These are phyloP conservation scores for Misopates orontium DNA, from an alignment of 257 asterid genomes.

Conservation along the genomic window DNA sequence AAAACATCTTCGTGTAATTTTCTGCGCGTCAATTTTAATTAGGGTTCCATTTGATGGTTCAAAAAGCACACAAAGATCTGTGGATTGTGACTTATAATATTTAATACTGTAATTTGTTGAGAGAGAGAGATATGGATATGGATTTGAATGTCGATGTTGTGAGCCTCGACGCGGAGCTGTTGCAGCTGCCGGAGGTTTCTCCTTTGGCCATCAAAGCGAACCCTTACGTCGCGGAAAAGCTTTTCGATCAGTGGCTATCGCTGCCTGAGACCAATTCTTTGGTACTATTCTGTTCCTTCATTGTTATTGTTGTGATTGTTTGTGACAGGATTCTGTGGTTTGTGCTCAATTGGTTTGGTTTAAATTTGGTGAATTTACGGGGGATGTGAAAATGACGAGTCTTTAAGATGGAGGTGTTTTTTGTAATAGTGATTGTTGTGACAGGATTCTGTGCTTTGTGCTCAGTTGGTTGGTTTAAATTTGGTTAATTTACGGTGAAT, in stretches of 20 bases:
- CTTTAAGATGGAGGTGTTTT: too few relatives aligned
- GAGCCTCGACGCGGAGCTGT: slow-evolving; percentile 76
- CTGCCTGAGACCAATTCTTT: slow-evolving; percentile 75
- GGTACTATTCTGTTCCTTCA: slow-evolving; percentile 42
- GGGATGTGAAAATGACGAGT: too few relatives aligned
- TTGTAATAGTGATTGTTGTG: slow-evolving; percentile 13
- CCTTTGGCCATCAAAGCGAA: slow-evolving; percentile 83
- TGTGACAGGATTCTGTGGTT: slow-evolving; percentile 13
- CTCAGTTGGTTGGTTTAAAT: slow-evolving; percentile 19
- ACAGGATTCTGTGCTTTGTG: slow-evolving; percentile 20
- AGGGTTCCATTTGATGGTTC: slow-evolving; percentile 41
- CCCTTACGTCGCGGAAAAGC: slow-evolving; percentile 82
- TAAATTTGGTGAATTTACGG: background rate
- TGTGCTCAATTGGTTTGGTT: background rate
- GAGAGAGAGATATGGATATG: slow-evolving; percentile 58
- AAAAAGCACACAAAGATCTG: slow-evolving; percentile 37
- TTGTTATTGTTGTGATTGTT: background rate
- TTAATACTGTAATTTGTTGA: slow-evolving; percentile 21
- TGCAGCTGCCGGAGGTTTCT: slow-evolving; percentile 94
- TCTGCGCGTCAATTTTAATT: background rate
- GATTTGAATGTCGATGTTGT: slow-evolving; percentile 85
- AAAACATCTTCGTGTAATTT: too few relatives aligned
- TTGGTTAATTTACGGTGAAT: slow-evolving; percentile 14
- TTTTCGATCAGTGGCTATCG: slow-evolving; percentile 94
- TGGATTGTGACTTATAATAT: slow-evolving; percentile 25